A percentile compares a stretch with the other conserved stretches of the same genome.
Conservation (phyloP, 1,139 yeast species). For the Torulaspora globosa region DNA sequence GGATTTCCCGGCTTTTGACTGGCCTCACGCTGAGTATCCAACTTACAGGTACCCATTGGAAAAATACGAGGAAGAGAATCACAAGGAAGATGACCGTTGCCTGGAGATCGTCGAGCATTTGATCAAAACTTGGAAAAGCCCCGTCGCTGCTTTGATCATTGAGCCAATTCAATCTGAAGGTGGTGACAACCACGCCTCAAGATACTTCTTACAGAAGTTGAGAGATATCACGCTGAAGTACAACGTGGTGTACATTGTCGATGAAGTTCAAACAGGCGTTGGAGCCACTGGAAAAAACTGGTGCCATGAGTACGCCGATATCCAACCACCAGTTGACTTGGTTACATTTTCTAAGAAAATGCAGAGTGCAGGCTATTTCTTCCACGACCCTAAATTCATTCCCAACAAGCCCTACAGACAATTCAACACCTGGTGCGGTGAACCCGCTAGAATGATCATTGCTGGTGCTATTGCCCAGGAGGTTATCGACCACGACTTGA, state of each 20-base stretch:
- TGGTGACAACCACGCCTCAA: slow-evolving; percentile 65
- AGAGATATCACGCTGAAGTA: slow-evolving; percentile 59
- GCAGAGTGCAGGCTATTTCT: slow-evolving; percentile 77
- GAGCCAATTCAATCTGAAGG: slow-evolving; percentile 78
- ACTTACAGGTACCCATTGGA: slow-evolving; percentile 59
- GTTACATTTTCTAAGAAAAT: slow-evolving; percentile 74
- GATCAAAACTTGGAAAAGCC: slow-evolving; percentile 46
- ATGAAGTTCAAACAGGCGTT: slow-evolving; percentile 74
- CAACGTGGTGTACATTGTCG: slow-evolving; percentile 59
- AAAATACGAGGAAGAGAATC: slow-evolving; percentile 49
- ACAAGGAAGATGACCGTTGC: slow-evolving; percentile 58
- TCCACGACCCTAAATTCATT: slow-evolving; percentile 57
- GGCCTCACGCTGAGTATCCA: slow-evolving; percentile 79
- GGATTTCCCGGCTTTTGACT: slow-evolving; percentile 70
- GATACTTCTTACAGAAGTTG: slow-evolving; percentile 58
- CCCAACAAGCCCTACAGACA: slow-evolving; percentile 68
- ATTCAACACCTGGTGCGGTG: slow-evolving; percentile 84
- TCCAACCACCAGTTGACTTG: slow-evolving; percentile 62
- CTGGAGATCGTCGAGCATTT: slow-evolving; percentile 53
- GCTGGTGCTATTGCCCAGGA: slow-evolving; percentile 64
- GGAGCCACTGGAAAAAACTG: slow-evolving; percentile 70
- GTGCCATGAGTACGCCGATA: slow-evolving; percentile 70
- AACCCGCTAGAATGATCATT: slow-evolving; percentile 62
- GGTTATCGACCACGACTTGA: slow-evolving; percentile 49
- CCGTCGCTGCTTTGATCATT: slow-evolving; percentile 65